Evolutionary conservation across 1,139 yeast genomes (phyloP), one percentile per base, ranked within the genome.

Genomic region (Debaryomyces singareniensis): DNA sequence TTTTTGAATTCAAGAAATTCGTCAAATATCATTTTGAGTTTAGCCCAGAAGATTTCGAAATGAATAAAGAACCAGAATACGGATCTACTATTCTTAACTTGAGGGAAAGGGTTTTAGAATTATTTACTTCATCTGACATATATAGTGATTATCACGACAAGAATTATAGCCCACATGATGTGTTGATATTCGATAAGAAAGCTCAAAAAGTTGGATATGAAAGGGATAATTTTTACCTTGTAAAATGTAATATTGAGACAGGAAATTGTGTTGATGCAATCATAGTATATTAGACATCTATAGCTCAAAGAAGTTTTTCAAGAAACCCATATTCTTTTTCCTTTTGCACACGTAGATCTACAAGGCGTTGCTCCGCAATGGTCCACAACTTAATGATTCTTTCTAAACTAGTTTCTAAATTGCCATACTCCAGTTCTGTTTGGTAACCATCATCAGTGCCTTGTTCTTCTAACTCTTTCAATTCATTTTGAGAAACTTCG

Each of bases 41-140:
- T 53, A 73, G 85, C 26, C 87, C 89, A 0, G 93, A 81, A 40
- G 96, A 86, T 45, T 79, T 75, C 46, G 76, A 64, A 44, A 47
- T 49, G 49, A 69, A 50, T 58, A 68, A 51, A 39, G 71, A 78
- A 36, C 80, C 80, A 2, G 89, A 80, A 32, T 70, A 65, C 41
- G 95, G 95, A 1, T 75, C 87, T 5, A 72, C 80, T 7, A 63
- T 87, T 15, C 67, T 62, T 15, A 77, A 78, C 40, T 61, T 85
- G 35, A 66, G 87, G 35, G 43, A 55, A 2, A 78, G 75, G 42
- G 53, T 75, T 2, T 58, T 74, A 27, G 51, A 58, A 25, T 60
- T 81, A 34, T 71, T 81, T 39, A 64, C 68, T 33, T 71, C 68
- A 9, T 75, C 85, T 0, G 60, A 61, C 5, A 46, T 74, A 9